Base-by-base conservation (phyloP, 2,329 filamentous ascomycete genomes). In the Talaromyces sp. region DNA sequence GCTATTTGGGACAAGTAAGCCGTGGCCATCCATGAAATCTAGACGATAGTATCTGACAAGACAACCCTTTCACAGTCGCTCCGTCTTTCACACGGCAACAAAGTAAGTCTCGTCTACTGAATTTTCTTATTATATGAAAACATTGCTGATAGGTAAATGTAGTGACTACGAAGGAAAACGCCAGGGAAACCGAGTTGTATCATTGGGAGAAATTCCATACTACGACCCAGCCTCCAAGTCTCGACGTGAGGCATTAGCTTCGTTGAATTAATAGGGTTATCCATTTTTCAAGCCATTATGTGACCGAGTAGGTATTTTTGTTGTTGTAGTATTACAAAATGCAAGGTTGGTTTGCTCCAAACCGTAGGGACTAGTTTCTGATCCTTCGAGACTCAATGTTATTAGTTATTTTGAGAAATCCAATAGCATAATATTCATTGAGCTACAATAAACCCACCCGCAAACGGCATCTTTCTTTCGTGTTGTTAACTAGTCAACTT, bases 141-240 rank as follows among this genome's bases (percentile, higher is more conserved):
- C 62, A 77, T 78, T 3, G 80, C 81, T 0, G 83, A 49, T 10
- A 43, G 8, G 17, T 43, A n/a, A 43, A 19, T 10, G 14, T 43
- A 43, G 38, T 14, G 82, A 85, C 64, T 82, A 83, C 64, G 71
- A 76, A 4, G 76, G 72, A 1, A 66, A 77, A 7, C 70, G 82
- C 3, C 75, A 74, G 8, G 82, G 83, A 0, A 77, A 79, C 32
- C 69, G 83, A 1, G 81, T 77, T 2, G 81, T 84, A 6, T 80
- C 82, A 5, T 64, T 85, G 14, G 83, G 82, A 0, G 83, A 85
- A 71, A 73, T 71, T 66, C 82, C 82, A 1, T 85, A 82, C 64
- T 75, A 82, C 56, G 82, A 85, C 58, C 79, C 80, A 2, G n/a
- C 6, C n/a, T 46, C 41, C n/a, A 46, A 21, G 41, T 46, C 41